These are phyloP conservation scores for Penicillium psychrosexuale DNA, from an alignment of 2,329 filamentous ascomycete species.

Conservation along the genomic window DNA sequence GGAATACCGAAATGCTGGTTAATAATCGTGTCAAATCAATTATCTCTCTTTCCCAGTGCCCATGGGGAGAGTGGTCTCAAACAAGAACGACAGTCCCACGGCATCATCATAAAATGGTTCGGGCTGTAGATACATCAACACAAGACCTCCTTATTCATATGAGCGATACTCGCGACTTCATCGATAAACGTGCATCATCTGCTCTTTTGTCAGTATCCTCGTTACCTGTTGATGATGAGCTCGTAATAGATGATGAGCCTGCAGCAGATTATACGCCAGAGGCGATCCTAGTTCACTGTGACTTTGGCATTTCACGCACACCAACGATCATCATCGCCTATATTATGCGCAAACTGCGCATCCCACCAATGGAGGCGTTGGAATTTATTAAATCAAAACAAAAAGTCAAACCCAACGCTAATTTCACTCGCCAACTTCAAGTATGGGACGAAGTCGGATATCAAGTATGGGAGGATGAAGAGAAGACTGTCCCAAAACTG, in stretches of 20 bases:
- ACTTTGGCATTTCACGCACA: conserved; percentile 29
- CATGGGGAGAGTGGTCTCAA: conserved; percentile 22
- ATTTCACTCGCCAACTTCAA: conserved; percentile 27
- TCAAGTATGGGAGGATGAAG: conserved; percentile 28
- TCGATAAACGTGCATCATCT: conserved; percentile 23
- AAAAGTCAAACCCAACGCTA: conserved; percentile 25
- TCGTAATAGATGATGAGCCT: conserved; percentile 1
- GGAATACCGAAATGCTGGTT: conserved; percentile 21
- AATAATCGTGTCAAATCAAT: conserved; percentile 24
- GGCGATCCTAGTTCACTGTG: conserved; percentile 28
- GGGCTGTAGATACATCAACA: conserved; percentile 29
- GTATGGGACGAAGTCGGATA: conserved; percentile 28
- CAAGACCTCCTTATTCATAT: conserved; percentile 29
- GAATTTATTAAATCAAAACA: too few species aligned
- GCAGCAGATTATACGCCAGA: conserved; percentile 6
- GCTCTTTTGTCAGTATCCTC: conserved; percentile 3
- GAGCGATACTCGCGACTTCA: conserved; percentile 27
- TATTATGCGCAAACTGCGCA: too few species aligned
- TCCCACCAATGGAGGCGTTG: too few species aligned
- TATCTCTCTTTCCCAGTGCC: conserved; percentile 22
- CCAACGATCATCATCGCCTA: conserved; percentile 26
- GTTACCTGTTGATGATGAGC: neutral
- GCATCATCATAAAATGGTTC: conserved; percentile 24
- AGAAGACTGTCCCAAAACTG: conserved; percentile 24
- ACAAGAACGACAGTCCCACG: conserved; percentile 20